phyloP scores from a whole-genome alignment of 805 yeast genomes.

The Kazachstania africana region DNA sequence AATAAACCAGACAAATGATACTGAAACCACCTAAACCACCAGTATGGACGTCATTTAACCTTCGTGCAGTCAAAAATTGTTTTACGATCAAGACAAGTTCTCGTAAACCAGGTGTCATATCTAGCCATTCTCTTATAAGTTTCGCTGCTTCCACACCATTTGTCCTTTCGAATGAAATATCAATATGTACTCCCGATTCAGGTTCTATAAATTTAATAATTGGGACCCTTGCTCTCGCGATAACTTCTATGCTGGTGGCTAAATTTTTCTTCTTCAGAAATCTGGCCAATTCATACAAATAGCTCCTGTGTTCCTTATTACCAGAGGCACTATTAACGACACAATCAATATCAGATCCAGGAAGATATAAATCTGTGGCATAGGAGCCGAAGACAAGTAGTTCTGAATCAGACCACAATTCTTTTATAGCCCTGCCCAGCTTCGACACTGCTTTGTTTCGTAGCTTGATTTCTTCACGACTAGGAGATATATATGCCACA shows the following conservation, averaged over 20 bases:
- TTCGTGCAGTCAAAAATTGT: slow-evolving; percentile 70
- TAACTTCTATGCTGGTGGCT: slow-evolving; percentile 68
- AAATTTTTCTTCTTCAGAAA: slow-evolving; percentile 47
- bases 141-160: slow-evolving; percentile 79
- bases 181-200: slow-evolving; percentile 59
- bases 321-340: slow-evolving; percentile 60
- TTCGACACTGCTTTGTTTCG: slow-evolving; percentile 58
- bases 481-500: slow-evolving; percentile 76
- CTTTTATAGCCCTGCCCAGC: slow-evolving; percentile 39
- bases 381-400: slow-evolving; percentile 86
- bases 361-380: slow-evolving; percentile 89
- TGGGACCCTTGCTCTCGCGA: slow-evolving; percentile 87
- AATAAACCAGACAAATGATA: slow-evolving; percentile 75
- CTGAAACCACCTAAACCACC: slow-evolving; percentile 96
- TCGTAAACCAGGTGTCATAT: slow-evolving; percentile 62
- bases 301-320: slow-evolving; percentile 46
- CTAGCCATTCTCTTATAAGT: slow-evolving; percentile 63
- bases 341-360: slow-evolving; percentile 93
- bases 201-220: slow-evolving; percentile 84
- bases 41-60: slow-evolving; percentile 73
- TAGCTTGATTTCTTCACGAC: slow-evolving; percentile 52
- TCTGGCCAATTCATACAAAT: slow-evolving; percentile 63
- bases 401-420: slow-evolving; percentile 68
- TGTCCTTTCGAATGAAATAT: slow-evolving; percentile 77
- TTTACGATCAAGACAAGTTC: slow-evolving; percentile 75